Conservation (phyloP, 1,284 basidiomycete species). For the Irpex rosettiformis region DNA sequence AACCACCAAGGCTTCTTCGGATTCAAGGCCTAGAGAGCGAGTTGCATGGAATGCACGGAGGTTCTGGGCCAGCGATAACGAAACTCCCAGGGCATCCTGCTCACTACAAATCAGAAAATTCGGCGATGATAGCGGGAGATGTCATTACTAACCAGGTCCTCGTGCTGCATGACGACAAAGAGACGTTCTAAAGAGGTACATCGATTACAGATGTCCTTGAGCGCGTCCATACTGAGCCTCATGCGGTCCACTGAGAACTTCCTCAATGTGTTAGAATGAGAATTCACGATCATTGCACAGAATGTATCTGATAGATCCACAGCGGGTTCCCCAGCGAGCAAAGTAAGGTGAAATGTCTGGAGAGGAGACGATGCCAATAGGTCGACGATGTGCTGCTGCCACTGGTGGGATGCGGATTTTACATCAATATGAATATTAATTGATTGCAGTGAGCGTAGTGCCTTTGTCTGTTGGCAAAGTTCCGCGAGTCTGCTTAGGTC, state of each 20-base stretch:
- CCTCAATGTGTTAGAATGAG: slow-evolving; percentile 48
- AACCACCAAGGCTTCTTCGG: slow-evolving; percentile 22
- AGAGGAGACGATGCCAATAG: slow-evolving; percentile 49
- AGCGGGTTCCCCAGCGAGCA: slow-evolving; percentile 38
- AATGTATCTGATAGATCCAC: slow-evolving; percentile 42
- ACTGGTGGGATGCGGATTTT: background rate
- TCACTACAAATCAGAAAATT: background rate
- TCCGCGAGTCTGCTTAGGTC: slow-evolving; percentile 47
- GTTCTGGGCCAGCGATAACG: slow-evolving; percentile 31
- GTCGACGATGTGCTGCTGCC: slow-evolving; percentile 18
- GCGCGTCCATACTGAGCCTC: slow-evolving; percentile 43
- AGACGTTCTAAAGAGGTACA: slow-evolving; percentile 56
- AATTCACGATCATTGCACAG: slow-evolving; percentile 43
- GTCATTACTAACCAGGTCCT: slow-evolving; percentile 47
- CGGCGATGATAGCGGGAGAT: too few species aligned
- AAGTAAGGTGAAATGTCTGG: slow-evolving; percentile 60
- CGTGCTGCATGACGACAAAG: slow-evolving; percentile 51
- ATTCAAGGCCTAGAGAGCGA: slow-evolving; percentile 36
- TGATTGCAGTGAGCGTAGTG: slow-evolving; percentile 44
- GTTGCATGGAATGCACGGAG: slow-evolving; percentile 54
- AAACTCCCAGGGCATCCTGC: slow-evolving; percentile 36
- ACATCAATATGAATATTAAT: slow-evolving; percentile 36
- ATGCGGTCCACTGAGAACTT: slow-evolving; percentile 64
- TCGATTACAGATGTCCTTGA: slow-evolving; percentile 51
- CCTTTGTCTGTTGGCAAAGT: slow-evolving; percentile 31